Conservation (phyloP, 2,329 filamentous ascomycete genomes). For the Scytalidium lignicola region DNA sequence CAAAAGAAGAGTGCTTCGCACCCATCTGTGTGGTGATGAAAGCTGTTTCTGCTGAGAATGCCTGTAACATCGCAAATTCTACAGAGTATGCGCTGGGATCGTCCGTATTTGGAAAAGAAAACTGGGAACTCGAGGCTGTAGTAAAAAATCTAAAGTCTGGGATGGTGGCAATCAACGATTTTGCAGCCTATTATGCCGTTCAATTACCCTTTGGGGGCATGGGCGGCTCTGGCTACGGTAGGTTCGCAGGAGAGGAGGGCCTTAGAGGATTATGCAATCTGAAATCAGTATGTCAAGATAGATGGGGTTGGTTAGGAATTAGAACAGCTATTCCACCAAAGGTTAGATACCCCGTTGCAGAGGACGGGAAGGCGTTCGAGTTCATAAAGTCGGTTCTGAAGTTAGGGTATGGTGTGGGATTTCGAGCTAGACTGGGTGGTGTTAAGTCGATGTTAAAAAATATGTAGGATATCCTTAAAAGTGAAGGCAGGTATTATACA, state of each 20-base stretch:
- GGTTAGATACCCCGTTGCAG: slow-evolving; percentile 74
- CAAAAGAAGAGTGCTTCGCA: slow-evolving; percentile 87
- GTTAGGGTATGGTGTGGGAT: slow-evolving; percentile 49
- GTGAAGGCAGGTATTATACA: too few species aligned
- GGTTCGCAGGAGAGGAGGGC: slow-evolving; percentile 89
- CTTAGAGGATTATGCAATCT: slow-evolving; percentile 78
- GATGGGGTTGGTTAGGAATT: slow-evolving; percentile 54
- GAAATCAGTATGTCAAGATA: slow-evolving; percentile 81
- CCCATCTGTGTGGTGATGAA: slow-evolving; percentile 85
- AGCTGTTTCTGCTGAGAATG: slow-evolving; percentile 55
- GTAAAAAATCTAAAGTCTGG: slow-evolving; percentile 69
- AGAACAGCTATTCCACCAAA: slow-evolving; percentile 75
- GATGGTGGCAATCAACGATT: slow-evolving; percentile 95
- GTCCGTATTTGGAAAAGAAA: slow-evolving; percentile 74
- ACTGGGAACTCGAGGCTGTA: slow-evolving; percentile 56
- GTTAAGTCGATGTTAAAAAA: slow-evolving; percentile 27
- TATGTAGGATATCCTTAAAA: slow-evolving; percentile 5
- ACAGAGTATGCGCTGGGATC: slow-evolving; percentile 83
- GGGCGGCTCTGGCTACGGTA: slow-evolving; percentile 84
- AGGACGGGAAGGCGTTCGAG: slow-evolving; percentile 58
- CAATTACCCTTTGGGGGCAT: slow-evolving; percentile 82
- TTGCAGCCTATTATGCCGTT: slow-evolving; percentile 87
- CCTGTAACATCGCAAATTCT: slow-evolving; percentile 76
- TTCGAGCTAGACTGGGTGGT: slow-evolving; percentile 20
- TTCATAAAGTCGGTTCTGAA: slow-evolving; percentile 58